Evolutionary conservation across 805 yeast genomes (phyloP).

Genomic region (Grigorovia yakushimaensis): DNA sequence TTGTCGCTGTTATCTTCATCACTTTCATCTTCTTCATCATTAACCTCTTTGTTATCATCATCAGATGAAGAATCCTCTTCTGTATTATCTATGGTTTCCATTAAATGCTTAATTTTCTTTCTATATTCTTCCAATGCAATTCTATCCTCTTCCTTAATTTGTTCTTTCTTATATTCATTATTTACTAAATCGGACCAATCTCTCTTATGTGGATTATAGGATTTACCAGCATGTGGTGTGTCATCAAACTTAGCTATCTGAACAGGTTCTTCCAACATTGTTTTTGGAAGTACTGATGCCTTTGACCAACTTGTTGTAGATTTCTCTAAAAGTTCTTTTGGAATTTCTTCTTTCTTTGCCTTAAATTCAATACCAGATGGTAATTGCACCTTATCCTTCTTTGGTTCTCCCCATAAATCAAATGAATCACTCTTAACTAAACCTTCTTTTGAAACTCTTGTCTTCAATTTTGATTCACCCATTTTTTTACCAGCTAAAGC

Average conservation of each 20-base stretch:
- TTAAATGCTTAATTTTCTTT: slow-evolving; percentile 53
- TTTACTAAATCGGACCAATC: slow-evolving; percentile 71
- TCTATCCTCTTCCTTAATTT: slow-evolving; percentile 55
- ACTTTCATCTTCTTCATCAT: slow-evolving; percentile 26
- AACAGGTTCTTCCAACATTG: slow-evolving; percentile 45
- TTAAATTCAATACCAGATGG: slow-evolving; percentile 23
- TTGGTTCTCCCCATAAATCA: slow-evolving; percentile 62
- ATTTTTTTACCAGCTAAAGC: slow-evolving; percentile 65
- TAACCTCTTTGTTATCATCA: slow-evolving; percentile 30
- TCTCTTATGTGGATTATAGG: slow-evolving; percentile 77
- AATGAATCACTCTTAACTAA: slow-evolving; percentile 38
- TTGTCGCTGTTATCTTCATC: slow-evolving; percentile 24
- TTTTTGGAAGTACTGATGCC: slow-evolving; percentile 46
- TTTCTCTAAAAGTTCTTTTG: slow-evolving; percentile 32
- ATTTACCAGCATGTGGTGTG: slow-evolving; percentile 76
- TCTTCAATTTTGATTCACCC: slow-evolving; percentile 42
- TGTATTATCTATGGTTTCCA: slow-evolving; percentile 50
- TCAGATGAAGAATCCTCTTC: slow-evolving; percentile 38
- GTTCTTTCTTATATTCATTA: slow-evolving; percentile 57
- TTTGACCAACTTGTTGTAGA: slow-evolving; percentile 41
- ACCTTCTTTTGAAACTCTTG: slow-evolving; percentile 51
- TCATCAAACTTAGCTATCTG: slow-evolving; percentile 39
- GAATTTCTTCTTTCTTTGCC: slow-evolving; percentile 22
- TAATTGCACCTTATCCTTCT: slow-evolving; percentile 5
- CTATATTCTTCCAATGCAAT: slow-evolving; percentile 52